phyloP scores from a whole-genome alignment of 352 stramenopile genomes.

The Phytophthora tubulina region DNA sequence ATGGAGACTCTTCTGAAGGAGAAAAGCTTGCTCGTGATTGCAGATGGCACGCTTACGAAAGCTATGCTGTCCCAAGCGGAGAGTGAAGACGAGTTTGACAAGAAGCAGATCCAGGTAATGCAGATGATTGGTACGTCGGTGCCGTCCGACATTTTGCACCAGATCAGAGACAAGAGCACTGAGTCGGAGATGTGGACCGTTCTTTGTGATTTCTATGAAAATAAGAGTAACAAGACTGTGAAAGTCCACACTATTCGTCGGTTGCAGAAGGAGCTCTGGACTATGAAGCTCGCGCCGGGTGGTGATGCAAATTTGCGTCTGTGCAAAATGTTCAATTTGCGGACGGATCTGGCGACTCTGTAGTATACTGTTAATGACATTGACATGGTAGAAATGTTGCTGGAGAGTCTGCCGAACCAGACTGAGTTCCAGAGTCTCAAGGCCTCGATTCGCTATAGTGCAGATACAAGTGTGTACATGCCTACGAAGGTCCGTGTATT shows the following conservation, averaged over 20 bases:
- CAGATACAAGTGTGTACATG: not conserved
- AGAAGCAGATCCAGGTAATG: not conserved
- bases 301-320: constrained; percentile 4
- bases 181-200: not conserved
- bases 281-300: not conserved
- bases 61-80: not conserved
- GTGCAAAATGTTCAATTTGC: constrained; percentile 1
- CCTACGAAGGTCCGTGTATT: not conserved
- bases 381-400: not conserved
- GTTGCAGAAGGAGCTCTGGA: not conserved
- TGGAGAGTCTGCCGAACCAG: not conserved
- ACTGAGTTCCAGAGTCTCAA: not conserved
- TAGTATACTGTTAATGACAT: not conserved
- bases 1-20: not conserved
- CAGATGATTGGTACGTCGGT: not conserved
- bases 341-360: not conserved
- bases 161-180: not conserved
- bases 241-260: not conserved
- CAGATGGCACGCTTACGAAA: not conserved
- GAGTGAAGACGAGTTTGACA: not conserved
- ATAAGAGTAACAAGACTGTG: not conserved
- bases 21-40: not conserved
- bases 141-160: not conserved
- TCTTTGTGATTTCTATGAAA: not conserved
- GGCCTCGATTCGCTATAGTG: not conserved